phyloP scores from a whole-genome alignment of 495 filamentous ascomycete genomes.

The Lasiosphaeria ovina region DNA sequence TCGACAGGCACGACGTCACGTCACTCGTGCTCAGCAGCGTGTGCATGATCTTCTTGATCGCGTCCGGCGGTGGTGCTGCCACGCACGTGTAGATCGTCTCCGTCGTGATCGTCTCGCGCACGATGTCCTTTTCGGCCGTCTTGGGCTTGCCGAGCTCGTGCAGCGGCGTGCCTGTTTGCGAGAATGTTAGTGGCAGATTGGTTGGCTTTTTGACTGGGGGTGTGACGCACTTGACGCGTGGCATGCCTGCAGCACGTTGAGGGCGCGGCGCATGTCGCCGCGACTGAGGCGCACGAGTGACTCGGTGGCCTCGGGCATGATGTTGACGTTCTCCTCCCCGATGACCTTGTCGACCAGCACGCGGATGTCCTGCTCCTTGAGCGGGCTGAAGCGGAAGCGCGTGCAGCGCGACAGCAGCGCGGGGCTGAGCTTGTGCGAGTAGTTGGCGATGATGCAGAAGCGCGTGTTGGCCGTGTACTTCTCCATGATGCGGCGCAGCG shows the following conservation, averaged over 20 bases:
- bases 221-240: conserved; percentile 75
- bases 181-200: conserved; percentile 16
- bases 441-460: conserved; percentile 99
- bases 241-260: conserved; percentile 96
- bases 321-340: conserved; percentile 80
- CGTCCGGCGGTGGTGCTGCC: conserved; percentile 86
- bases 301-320: conserved; percentile 71
- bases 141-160: conserved; percentile 63
- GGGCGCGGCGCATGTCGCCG: conserved; percentile 91
- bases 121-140: conserved; percentile 53
- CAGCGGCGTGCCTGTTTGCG: conserved; percentile 60
- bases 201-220: neutral
- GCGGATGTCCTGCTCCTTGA: conserved; percentile 84
- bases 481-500: conserved; percentile 95
- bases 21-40: conserved; percentile 81
- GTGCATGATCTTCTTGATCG: conserved; percentile 78
- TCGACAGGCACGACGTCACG: conserved; percentile 80
- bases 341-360: conserved; percentile 85
- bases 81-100: conserved; percentile 96
- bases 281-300: conserved; percentile 84
- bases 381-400: conserved; percentile 88
- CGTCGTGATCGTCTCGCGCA: conserved; percentile 83
- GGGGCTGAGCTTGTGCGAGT: conserved; percentile 97
- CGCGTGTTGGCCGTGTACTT: conserved; percentile 97
- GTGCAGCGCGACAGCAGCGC: conserved; percentile 92